These are phyloP conservation scores for Suillus discolor DNA, from an alignment of 768 basidiomycete species.

Conservation along the genomic window DNA sequence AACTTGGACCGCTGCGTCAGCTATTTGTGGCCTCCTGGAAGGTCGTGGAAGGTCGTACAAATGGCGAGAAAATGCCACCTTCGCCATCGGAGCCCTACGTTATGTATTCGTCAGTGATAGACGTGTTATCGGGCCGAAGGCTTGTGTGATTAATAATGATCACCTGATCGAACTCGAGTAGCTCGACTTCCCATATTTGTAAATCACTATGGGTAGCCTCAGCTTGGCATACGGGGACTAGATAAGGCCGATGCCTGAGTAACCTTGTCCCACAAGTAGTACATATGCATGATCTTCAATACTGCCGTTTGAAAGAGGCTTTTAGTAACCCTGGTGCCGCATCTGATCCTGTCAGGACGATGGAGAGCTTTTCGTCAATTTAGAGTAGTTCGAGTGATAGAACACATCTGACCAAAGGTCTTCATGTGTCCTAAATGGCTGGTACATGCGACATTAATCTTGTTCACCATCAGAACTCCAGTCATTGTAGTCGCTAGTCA, in stretches of 20 bases:
- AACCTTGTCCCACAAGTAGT: neutral
- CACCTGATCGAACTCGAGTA: neutral
- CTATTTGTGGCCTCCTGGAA: slow-evolving; percentile 8
- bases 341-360: too few species aligned
- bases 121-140: neutral
- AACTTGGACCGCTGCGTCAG: slow-evolving; percentile 8
- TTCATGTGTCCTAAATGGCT: neutral
- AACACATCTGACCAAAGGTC: neutral
- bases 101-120: neutral
- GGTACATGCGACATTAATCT: too few species aligned
- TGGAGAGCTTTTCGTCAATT: neutral
- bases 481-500: slow-evolving; percentile 10
- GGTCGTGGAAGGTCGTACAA: slow-evolving; percentile 10
- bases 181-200: neutral
- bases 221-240: neutral
- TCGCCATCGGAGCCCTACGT: too few species aligned
- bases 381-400: neutral
- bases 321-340: neutral
- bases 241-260: too few species aligned
- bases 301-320: neutral
- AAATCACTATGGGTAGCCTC: neutral
- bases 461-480: neutral
- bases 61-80: neutral
- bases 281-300: too few species aligned
- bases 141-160: neutral